Evolutionary conservation across 805 yeast species (phyloP), one percentile per base, ranked within the genome.

Genomic region (Grigorovia jiainica): DNA sequence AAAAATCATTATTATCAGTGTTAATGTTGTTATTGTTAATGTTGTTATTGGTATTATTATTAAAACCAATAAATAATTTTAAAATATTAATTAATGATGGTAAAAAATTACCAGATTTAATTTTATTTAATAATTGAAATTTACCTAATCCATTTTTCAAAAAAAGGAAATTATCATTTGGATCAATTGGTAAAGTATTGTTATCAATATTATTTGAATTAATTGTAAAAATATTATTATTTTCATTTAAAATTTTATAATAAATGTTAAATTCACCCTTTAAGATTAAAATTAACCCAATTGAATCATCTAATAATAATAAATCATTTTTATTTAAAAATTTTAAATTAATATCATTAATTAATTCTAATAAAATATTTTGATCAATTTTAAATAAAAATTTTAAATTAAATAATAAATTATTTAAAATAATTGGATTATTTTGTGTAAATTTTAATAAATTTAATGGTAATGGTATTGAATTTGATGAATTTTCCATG

Each of bases 211-310:
- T n/a, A n/a, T n/a, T n/a, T n/a, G n/a, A n/a, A n/a, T n/a, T n/a
- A n/a, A n/a, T n/a, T n/a, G n/a, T n/a, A n/a, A n/a, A n/a, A 27
- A 9, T 38, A 10, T 39, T 23, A 10, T 31, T 38, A n/a, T 29
- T 38, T 27, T 46, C 23, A 56, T 52, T 55, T 29, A 69, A 67
- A 2, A 80, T 64, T 47, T 75, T 76, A 36, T 80, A 78, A 55
- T 74, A 87, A 0, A 92, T 83, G 54, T 85, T 87, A 38, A 90
- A 75, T 10, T 79, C 73, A 1, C 98, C 98, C 51, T 89, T 97
- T 1, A 89, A 95, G 18, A 90, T 95, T 35, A 92, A 83, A 30
- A 92, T 79, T 53, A 92, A 89, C 1, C 97, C 97, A 6, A 82
- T 66, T 5, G 78, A 73, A 40, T 82, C 85, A 46, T 83, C 86